Percentiles rank a stretch among this genome's conserved stretches.
Evolutionary conservation across 1,284 basidiomycete genomes (phyloP).

Genomic region (Sporisorium iseilematis-ciliati): DNA sequence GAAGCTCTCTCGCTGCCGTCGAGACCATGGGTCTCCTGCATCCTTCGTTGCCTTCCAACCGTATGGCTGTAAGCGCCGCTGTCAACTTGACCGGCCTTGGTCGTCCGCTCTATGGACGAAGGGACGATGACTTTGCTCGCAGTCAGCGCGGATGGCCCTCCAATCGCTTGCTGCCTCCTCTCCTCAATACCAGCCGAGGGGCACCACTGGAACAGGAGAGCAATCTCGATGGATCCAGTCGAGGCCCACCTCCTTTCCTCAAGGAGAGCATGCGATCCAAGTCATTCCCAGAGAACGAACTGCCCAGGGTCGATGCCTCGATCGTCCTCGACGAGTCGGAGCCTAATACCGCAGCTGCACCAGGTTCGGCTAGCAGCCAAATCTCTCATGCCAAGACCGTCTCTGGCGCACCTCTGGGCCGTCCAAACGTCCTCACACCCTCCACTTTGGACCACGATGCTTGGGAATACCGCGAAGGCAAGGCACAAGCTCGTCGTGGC

Average conservation of each 20-base stretch:
- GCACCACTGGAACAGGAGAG: neutral
- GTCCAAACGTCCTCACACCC: conserved; percentile 37
- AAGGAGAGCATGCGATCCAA: conserved; percentile 42
- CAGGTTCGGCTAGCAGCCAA: conserved; percentile 16
- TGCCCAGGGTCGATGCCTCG: conserved; percentile 30
- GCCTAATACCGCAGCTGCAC: conserved; percentile 9
- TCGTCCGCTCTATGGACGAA: conserved; percentile 38
- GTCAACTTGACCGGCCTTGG: conserved; percentile 49
- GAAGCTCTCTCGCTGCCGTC: conserved; percentile 43
- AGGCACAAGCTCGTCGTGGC: conserved; percentile 46
- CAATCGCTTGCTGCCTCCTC: conserved; percentile 38
- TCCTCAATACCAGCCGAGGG: conserved; percentile 26
- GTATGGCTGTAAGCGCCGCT: conserved; percentile 48
- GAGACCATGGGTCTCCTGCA: conserved; percentile 59
- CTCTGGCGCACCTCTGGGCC: conserved; percentile 24
- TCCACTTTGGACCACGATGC: conserved; percentile 55
- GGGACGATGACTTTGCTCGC: conserved; percentile 26
- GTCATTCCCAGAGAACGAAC: conserved; percentile 46
- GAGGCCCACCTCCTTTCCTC: conserved; percentile 34
- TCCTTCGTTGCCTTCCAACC: conserved; percentile 34
- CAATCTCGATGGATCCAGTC: conserved; percentile 8
- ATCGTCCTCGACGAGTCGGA: conserved; percentile 27
- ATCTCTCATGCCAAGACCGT: conserved; percentile 15
- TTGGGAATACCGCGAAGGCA: conserved; percentile 61
- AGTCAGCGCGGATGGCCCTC: conserved; percentile 39